Evolutionary conservation across 2,329 filamentous ascomycete species (phyloP).

Genomic region (Chaetomiaceae sp.): DNA sequence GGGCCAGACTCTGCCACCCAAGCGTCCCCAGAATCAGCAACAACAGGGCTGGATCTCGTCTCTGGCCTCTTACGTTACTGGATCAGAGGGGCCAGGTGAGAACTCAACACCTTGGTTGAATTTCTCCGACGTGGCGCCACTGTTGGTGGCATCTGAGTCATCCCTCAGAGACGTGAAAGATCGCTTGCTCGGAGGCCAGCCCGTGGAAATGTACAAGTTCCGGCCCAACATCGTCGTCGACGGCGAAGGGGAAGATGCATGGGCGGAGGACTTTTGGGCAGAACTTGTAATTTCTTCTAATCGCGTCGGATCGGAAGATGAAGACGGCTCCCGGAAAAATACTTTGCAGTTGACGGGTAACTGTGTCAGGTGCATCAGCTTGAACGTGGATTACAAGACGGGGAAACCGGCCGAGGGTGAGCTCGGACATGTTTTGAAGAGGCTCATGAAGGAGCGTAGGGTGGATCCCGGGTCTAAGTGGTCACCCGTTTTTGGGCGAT

Average conservation of each 20-base stretch:
- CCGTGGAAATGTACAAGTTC: conserved; percentile 64
- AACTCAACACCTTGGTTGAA: conserved; percentile 50
- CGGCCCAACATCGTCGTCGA: conserved; percentile 69
- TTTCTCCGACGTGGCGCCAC: conserved; percentile 72
- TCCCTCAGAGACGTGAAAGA: conserved; percentile 64
- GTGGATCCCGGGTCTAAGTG: conserved; percentile 66
- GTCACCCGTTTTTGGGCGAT: conserved; percentile 68
- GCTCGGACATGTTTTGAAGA: conserved; percentile 61
- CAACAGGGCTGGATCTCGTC: conserved; percentile 15
- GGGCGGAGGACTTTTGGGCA: conserved; percentile 70
- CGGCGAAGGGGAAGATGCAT: conserved; percentile 47
- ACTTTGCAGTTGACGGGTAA: conserved; percentile 61
- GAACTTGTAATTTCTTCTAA: conserved; percentile 55
- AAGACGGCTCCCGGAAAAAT: conserved; percentile 18
- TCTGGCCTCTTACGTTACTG: conserved; percentile 21
- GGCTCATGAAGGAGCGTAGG: conserved; percentile 64
- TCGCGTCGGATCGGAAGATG: no score
- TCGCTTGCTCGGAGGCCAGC: conserved; percentile 46
- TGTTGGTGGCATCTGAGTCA: conserved; percentile 65
- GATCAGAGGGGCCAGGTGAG: conserved; percentile 11
- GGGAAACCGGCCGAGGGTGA: conserved; percentile 56
- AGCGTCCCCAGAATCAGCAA: conserved; percentile 16
- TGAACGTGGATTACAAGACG: conserved; percentile 68
- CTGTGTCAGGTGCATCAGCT: conserved; percentile 62
- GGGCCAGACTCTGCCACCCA: conserved; percentile 49